Conservation (phyloP, 176 grass and related monocot species). For the Leersia perrieri region DNA sequence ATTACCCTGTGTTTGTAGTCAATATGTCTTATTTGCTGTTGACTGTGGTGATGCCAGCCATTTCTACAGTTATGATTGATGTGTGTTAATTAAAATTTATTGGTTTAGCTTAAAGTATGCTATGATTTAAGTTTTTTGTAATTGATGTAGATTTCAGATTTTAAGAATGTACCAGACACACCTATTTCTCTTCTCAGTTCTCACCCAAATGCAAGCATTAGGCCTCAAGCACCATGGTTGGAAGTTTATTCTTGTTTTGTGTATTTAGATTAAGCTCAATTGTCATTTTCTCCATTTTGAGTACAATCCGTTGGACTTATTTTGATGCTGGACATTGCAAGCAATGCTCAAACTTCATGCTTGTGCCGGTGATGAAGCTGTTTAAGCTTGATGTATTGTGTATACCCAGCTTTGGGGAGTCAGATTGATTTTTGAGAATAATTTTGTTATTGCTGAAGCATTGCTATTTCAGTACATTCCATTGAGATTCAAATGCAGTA, state of each 20-base stretch:
- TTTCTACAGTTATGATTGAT: neutral
- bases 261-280: neutral
- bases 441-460: neutral
- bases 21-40: neutral
- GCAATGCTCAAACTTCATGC: neutral
- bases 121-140: neutral
- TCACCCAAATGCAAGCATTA: neutral
- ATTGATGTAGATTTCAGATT: neutral
- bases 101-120: neutral
- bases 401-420: neutral
- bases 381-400: neutral
- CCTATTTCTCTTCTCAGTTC: neutral
- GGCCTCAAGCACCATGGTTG: neutral
- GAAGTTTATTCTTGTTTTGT: neutral
- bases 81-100: neutral
- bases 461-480: neutral
- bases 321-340: slow-evolving; percentile 7
- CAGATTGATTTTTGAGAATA: neutral
- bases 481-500: neutral
- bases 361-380: neutral
- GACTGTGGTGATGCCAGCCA: neutral
- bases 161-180: neutral
- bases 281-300: neutral
- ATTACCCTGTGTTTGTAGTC: neutral
- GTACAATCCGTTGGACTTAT: neutral